Conservation (phyloP, 2,329 filamentous ascomycete genomes). For the Lasiodiplodia citricola region DNA sequence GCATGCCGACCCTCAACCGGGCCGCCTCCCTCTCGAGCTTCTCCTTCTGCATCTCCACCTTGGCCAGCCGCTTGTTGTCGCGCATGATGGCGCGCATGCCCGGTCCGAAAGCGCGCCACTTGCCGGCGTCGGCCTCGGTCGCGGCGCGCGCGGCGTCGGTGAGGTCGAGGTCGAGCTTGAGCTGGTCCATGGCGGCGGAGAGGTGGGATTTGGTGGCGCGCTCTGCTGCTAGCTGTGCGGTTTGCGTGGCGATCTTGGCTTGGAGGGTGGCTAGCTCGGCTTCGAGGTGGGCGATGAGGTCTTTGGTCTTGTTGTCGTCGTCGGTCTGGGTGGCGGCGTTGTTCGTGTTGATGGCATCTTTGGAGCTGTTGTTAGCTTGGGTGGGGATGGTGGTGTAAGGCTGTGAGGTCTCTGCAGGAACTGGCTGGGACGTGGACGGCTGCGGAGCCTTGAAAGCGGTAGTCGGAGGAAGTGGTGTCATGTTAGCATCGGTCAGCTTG, state of each 20-base stretch:
- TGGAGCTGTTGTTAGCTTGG: not conserved
- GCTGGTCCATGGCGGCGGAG: not conserved
- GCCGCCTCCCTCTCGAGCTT: not conserved
- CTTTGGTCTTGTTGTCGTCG: not conserved
- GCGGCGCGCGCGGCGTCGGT: not conserved
- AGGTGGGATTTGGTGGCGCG: not conserved
- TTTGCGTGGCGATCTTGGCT: not conserved
- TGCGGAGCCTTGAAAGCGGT: not conserved
- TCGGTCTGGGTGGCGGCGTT: not conserved
- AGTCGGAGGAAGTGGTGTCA: not conserved
- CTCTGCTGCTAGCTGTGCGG: not conserved
- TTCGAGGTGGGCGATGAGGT: not conserved
- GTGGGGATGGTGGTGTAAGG: fast-evolving
- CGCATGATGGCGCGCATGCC: not conserved
- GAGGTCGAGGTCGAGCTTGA: not conserved
- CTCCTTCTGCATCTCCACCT: not conserved
- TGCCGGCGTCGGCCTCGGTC: not conserved
- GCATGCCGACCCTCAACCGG: not conserved
- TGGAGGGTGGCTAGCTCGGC: not conserved
- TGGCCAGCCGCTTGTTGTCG: not conserved
- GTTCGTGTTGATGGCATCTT: not conserved
- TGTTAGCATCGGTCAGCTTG: not conserved
- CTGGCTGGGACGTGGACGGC: not conserved
- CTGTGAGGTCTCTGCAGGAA: not conserved
- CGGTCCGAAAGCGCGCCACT: not conserved